These are phyloP conservation scores for Turnera subulata DNA, from an alignment of 345 rosid genomes.

Conservation along the genomic window DNA sequence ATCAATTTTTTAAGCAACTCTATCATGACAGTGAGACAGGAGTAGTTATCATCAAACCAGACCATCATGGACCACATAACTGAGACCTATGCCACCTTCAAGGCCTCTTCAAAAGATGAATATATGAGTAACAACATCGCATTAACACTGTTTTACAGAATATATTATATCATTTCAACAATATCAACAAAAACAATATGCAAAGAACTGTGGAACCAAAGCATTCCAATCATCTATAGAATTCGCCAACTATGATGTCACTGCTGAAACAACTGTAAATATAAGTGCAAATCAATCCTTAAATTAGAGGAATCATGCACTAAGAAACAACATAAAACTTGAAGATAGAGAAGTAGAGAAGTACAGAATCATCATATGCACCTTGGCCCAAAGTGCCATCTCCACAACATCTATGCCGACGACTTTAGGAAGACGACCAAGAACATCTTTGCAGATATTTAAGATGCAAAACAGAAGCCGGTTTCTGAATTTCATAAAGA, in stretches of 20 bases:
- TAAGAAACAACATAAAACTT: background rate
- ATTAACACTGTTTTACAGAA: too few relatives aligned
- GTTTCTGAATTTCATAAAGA: slow-evolving; percentile 10
- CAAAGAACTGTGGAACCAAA: background rate
- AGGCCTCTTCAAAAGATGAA: too few relatives aligned
- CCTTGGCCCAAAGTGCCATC: slow-evolving; percentile 72
- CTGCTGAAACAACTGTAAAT: background rate
- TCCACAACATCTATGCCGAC: slow-evolving; percentile 35
- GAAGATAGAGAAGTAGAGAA: slow-evolving; percentile 15
- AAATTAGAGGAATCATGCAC: background rate
- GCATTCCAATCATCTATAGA: background rate
- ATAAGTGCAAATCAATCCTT: background rate
- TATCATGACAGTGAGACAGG: too few relatives aligned
- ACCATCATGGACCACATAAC: too few relatives aligned
- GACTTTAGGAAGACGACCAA: slow-evolving; percentile 31
- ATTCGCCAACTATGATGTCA: background rate
- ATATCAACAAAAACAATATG: too few relatives aligned
- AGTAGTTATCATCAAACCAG: too few relatives aligned
- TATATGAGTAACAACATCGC: too few relatives aligned
- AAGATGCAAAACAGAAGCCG: slow-evolving; percentile 31
- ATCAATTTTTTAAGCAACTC: too few relatives aligned
- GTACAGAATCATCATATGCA: slow-evolving; percentile 20
- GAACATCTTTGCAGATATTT: slow-evolving; percentile 29
- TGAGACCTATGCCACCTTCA: too few relatives aligned
- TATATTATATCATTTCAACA: too few relatives aligned